phyloP scores from a whole-genome alignment of 106 monocot species.

The Platanthera zijinensis region DNA sequence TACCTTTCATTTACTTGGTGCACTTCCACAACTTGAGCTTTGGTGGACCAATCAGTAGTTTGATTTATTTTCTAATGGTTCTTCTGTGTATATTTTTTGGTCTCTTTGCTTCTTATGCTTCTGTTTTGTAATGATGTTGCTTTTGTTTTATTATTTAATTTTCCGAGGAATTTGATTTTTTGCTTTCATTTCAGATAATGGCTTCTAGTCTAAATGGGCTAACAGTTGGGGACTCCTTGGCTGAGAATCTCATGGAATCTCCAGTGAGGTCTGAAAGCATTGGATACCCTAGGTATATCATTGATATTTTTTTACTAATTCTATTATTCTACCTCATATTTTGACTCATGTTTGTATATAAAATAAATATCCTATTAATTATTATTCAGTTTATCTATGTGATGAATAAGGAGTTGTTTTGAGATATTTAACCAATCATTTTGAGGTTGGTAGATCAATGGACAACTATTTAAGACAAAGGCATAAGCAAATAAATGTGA shows the following conservation, averaged over 20 bases:
- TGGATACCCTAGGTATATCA: constrained; percentile 31
- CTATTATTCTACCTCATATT: background rate
- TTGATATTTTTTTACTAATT: background rate
- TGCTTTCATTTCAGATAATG: constrained; percentile 59
- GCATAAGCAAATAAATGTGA: too few relatives aligned
- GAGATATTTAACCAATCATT: background rate
- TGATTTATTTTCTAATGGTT: background rate
- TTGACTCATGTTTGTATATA: background rate
- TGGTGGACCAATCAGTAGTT: background rate
- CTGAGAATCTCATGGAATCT: constrained; percentile 76
- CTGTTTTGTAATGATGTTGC: background rate
- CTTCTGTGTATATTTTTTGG: background rate
- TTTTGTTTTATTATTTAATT: background rate
- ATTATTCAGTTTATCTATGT: background rate
- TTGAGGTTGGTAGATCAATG: background rate
- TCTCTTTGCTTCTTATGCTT: background rate
- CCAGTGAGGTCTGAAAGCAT: constrained; percentile 62
- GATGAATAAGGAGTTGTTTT: background rate
- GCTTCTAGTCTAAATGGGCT: constrained; percentile 92
- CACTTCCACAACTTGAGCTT: background rate
- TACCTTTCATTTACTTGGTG: background rate
- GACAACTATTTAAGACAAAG: background rate
- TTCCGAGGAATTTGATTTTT: background rate
- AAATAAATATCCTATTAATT: background rate
- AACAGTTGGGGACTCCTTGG: constrained; percentile 70